phyloP scores from a whole-genome alignment of 768 basidiomycete genomes.

The Omphalotus guepiniiformis region DNA sequence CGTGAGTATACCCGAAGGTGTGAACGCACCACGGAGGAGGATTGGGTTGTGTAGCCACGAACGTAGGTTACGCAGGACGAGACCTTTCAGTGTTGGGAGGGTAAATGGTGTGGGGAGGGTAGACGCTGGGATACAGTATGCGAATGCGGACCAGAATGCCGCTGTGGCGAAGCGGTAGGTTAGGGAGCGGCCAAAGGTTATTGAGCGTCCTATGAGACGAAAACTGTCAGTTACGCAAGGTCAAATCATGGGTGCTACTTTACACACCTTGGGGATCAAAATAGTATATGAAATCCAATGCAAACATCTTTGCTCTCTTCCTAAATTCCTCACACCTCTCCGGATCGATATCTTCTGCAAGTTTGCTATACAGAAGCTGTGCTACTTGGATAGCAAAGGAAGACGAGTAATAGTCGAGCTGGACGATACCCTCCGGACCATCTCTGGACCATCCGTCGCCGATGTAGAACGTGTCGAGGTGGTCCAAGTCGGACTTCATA shows the following conservation, averaged over 20 bases:
- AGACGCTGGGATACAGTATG: slow-evolving; percentile 57
- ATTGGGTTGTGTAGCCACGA: slow-evolving; percentile 58
- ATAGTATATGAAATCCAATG: slow-evolving; percentile 69
- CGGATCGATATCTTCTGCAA: slow-evolving; percentile 59
- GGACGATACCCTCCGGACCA: slow-evolving; percentile 73
- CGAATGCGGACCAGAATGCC: slow-evolving; percentile 72
- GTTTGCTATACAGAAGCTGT: slow-evolving; percentile 66
- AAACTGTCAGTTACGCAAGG: neutral
- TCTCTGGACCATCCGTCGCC: slow-evolving; percentile 74
- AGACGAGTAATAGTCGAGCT: slow-evolving; percentile 76
- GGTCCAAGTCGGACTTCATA: slow-evolving; percentile 71
- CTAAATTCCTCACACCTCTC: slow-evolving; percentile 61
- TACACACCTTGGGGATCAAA: slow-evolving; percentile 64
- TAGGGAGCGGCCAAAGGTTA: slow-evolving; percentile 73
- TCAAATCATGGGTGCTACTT: neutral
- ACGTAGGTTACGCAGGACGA: slow-evolving; percentile 68
- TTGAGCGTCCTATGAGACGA: slow-evolving; percentile 50
- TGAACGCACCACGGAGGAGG: slow-evolving; percentile 59
- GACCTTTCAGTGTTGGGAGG: slow-evolving; percentile 72
- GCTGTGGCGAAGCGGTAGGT: slow-evolving; percentile 82
- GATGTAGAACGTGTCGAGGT: slow-evolving; percentile 77
- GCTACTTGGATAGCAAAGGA: slow-evolving; percentile 78
- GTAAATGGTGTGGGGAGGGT: slow-evolving; percentile 62
- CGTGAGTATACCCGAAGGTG: slow-evolving; percentile 64
- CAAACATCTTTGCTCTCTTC: slow-evolving; percentile 57